Conservation (phyloP, 371 early-diverging fungal genomes). For the Coemansia sp. region DNA sequence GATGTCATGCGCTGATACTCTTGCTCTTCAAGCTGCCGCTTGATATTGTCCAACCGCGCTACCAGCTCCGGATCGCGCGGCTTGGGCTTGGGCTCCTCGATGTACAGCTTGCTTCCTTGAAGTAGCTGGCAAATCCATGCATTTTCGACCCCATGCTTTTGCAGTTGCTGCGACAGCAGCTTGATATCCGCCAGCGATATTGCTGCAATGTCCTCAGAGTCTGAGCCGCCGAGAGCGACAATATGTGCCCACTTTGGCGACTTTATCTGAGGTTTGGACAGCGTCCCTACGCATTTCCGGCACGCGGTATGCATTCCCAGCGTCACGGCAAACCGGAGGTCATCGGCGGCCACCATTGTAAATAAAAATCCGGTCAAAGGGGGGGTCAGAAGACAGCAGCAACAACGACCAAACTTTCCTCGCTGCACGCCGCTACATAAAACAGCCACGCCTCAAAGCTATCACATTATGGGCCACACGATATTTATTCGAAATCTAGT, state of each 20-base stretch:
- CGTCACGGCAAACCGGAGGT: constrained; percentile 20
- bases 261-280: background rate
- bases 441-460: background rate
- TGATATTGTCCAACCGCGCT: constrained; percentile 35
- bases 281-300: background rate
- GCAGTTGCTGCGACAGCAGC: constrained; percentile 20
- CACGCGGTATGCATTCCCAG: constrained; percentile 25
- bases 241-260: background rate
- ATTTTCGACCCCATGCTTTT: background rate
- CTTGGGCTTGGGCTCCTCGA: constrained; percentile 11
- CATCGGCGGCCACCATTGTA: constrained; percentile 5
- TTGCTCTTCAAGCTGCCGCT: constrained; percentile 31
- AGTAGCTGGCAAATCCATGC: constrained; percentile 36
- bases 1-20: constrained; percentile 39
- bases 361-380: background rate
- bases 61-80: constrained; percentile 39
- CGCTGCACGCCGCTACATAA: background rate
- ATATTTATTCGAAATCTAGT: constrained; percentile 53
- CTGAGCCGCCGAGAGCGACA: background rate
- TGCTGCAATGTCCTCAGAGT: background rate
- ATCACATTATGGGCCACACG: no score
- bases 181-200: constrained; percentile 21
- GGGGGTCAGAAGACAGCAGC: no score
- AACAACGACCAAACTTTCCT: no score
- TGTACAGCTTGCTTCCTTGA: constrained; percentile 25